Evolutionary conservation across 73 alveolate genomes (phyloP), one percentile per base, ranked within the genome.

Genomic region (Paramecium tetraurelia): DNA sequence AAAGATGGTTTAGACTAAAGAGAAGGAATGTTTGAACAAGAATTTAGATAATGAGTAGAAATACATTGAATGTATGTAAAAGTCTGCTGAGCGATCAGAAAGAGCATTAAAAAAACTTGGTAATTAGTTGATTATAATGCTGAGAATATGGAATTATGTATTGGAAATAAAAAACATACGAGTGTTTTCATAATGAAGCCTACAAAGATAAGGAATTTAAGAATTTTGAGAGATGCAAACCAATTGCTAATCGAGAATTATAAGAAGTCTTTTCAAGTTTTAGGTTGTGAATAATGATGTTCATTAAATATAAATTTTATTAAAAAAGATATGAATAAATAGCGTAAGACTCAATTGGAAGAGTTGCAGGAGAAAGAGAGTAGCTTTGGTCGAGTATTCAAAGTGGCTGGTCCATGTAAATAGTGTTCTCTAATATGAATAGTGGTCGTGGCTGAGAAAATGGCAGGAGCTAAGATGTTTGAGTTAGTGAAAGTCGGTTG

Each of bases 391-490:
- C 71, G 87, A 89, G 88, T 89, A 29, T 89, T 71, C 94, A 89
- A 89, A 72, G 94, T 89, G 33, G 94, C 94, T 31, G 94, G 94
- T 44, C 94, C 94, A 70, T 83, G 94, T 89, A 89, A 71, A 46
- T 36, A 70, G 38, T 89, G 40, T 41, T 89, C 71, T 70, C 9
- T 24, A 18, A 68, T 16, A 8, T 35, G 31, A 89, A 86, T 58
- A 89, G 94, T 89, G 68, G 99, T 98, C 93, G 99, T 98, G 68
- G 99, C 99, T 40, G 99, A 98, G 93, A 96, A 96, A 63, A 98
- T 98, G 99, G 96, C 99, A 85, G 99, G 99, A 75, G 97, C 99
- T 46, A 98, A 98, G 96, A 98, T 98, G 99, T 98, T 96, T 95
- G 99, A 98, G 93, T 95, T 97, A 86, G 97, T 98, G 58, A 97